Evolutionary conservation across 2,329 filamentous ascomycete genomes (phyloP), one percentile per base, ranked within the genome.

Genomic region (Rhinocladiella mackenziei): DNA sequence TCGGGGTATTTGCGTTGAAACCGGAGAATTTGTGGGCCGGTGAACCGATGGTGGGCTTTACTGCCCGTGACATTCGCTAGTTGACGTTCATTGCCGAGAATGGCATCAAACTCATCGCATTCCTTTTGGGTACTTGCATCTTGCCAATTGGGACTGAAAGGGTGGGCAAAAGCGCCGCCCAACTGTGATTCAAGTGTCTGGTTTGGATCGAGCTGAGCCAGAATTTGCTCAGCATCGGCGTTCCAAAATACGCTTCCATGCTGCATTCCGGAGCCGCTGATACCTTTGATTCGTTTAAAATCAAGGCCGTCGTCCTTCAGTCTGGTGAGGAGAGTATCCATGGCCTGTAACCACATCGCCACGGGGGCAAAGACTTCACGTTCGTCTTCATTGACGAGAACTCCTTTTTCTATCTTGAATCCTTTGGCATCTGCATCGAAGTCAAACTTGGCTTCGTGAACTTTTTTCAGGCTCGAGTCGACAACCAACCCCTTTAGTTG

Each of bases 221-320:
- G 74, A 31, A 84, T 60, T 5, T 65, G 60, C 61, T 86, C 84
- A 4, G 86, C 89, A 44, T 81, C 69, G 32, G 71, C 64, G 46
- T 78, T 84, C 91, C 91, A 97, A 70, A 92, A 97, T 19, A 97
- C 89, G 63, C 91, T 97, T 23, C 92, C 92, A 66, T 97, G 92
- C 73, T 98, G 92, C 77, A 97, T 94, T 42, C 92, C 89, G 11
- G 91, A 89, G 51, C 89, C 92, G 59, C 86, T 91, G 56, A 98
- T 77, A 20, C 87, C 91, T 60, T 78, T 80, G 53, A 98, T 81
- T 39, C 78, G 78, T 39, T 74, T 68, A 58, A 96, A 83, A 55
- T 89, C 83, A 43, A 87, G 77, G 1, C 81, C 80, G 48, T 80
- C 76, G 30, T 80, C 75, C 56, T 78, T 75, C 51, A 98, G 74